phyloP scores from a whole-genome alignment of 306 rosid species.

The Corylus heterophylla region DNA sequence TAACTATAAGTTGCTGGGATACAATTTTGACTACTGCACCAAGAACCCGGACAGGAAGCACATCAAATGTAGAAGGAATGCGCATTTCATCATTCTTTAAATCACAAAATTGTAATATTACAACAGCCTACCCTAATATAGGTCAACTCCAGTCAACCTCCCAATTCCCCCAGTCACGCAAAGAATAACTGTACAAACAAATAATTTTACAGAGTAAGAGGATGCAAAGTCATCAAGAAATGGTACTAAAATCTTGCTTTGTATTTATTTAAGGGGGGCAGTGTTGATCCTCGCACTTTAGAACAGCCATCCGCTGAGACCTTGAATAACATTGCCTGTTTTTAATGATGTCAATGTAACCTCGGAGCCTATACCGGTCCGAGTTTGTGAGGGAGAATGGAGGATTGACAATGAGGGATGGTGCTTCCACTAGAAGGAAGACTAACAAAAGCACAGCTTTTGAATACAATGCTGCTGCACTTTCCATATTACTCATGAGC shows the following conservation, averaged over 20 bases:
- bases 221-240: conserved; percentile 28
- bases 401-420: conserved; percentile 87
- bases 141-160: conserved; percentile 40
- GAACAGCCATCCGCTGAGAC: conserved; percentile 70
- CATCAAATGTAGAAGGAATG: conserved; percentile 19
- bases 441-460: conserved; percentile 69
- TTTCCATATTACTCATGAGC: conserved; percentile 81
- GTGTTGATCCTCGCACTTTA: conserved; percentile 62
- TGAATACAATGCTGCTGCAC: conserved; percentile 69
- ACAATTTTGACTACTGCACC: neutral
- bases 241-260: conserved; percentile 26
- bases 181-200: conserved; percentile 86
- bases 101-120: conserved; percentile 44
- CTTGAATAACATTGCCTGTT: conserved; percentile 78
- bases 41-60: neutral
- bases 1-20: neutral
- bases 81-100: conserved; percentile 49
- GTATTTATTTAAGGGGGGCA: conserved; percentile 49
- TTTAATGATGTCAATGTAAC: conserved; percentile 69
- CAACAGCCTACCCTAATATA: conserved; percentile 31
- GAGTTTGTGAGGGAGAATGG: conserved; percentile 87
- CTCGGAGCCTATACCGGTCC: conserved; percentile 80
- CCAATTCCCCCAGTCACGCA: conserved; percentile 55
- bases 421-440: conserved; percentile 90
- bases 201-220: conserved; percentile 40